Evolutionary conservation across 805 yeast species (phyloP), one percentile per base, ranked within the genome.

Genomic region (Ascoidea asiatica): DNA sequence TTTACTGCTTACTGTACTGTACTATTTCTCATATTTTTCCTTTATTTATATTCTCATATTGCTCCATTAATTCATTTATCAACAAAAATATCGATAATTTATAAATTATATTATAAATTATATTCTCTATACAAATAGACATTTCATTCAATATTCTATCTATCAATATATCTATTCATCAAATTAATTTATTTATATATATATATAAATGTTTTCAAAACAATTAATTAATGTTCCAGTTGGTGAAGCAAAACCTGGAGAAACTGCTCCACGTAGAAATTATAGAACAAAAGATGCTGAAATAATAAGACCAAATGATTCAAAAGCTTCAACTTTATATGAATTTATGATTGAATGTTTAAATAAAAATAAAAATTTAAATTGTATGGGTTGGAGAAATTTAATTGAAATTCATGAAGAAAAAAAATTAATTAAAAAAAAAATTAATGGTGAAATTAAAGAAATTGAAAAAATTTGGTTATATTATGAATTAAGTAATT

Each of bases 401-500:
- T 64, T 83, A 48, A 54, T 73, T 41, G 90, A 87, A 44, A 60
- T 84, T 44, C 90, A 87, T 63, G 73, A 66, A 45, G 97, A 92
- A 60, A 72, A 67, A 43, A 88, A 85, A 64, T 70, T 67, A 56
- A 73, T 92, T 47, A 77, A 75, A 49, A 89, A 87, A 67, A 58
- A 74, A 43, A 66, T 92, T 41, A 83, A 89, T 53, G 97, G 97
- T 47, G 72, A 81, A 58, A 75, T 75, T 45, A 66, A 63, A 22
- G 68, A 75, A 52, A 81, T 81, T 42, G 87, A 83, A 56, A 92
- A 92, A 66, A 79, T 79, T 44, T 92, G 98, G 98, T 64, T 72
- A 44, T 90, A 68, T 63, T 92, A 74, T 60, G 96, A 92, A 64
- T 66, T 81, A 56, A 72, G 86, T 6, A 74, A 75, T 40, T 92